Evolutionary conservation across 352 stramenopile species (phyloP).

Genomic region (Phytophthora tentaculata): DNA sequence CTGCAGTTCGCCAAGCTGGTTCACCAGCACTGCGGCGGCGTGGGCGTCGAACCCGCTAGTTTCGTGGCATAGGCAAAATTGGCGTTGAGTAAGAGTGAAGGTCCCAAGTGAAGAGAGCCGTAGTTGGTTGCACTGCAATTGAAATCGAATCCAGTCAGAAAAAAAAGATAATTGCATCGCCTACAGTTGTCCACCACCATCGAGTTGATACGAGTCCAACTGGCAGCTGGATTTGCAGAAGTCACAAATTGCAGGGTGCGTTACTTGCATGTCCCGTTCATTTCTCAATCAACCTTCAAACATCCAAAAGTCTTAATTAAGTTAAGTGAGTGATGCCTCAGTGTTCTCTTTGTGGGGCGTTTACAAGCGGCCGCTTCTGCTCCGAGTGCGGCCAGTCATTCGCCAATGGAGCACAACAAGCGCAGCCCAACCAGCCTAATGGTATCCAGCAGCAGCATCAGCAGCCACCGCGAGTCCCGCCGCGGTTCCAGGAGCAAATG

Average conservation of each 20-base stretch:
- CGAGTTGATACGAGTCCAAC: constrained; percentile 11
- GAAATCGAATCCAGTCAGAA: constrained; percentile 21
- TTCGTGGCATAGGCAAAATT: constrained; percentile 67
- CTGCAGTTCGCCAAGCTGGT: constrained; percentile 84
- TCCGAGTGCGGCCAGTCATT: constrained; percentile 41
- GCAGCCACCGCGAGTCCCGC: constrained; percentile 13
- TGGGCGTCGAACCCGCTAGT: constrained; percentile 61
- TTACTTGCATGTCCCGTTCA: constrained; percentile 8
- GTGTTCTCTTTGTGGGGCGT: constrained; percentile 21
- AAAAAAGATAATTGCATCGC: constrained; percentile 1
- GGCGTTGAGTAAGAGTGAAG: constrained; percentile 17
- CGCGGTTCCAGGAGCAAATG: constrained; percentile 35
- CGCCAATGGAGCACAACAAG: constrained; percentile 5
- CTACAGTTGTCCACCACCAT: background rate
- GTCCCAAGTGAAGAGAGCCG: constrained; percentile 8
- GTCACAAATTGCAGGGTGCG: constrained; percentile 14
- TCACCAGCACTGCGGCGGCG: constrained; percentile 76
- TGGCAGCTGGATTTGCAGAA: constrained; percentile 14
- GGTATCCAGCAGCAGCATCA: constrained; percentile 3
- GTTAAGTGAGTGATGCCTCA: constrained; percentile 12
- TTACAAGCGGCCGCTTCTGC: constrained; percentile 38
- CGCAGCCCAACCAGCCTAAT: background rate
- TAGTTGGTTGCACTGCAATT: constrained; percentile 9
- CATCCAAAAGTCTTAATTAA: constrained; percentile 11
- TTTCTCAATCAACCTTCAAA: constrained; percentile 13